Evolutionary conservation across 768 basidiomycete genomes (phyloP), one percentile per base, ranked within the genome.

Genomic region (Auriculariales sp.): DNA sequence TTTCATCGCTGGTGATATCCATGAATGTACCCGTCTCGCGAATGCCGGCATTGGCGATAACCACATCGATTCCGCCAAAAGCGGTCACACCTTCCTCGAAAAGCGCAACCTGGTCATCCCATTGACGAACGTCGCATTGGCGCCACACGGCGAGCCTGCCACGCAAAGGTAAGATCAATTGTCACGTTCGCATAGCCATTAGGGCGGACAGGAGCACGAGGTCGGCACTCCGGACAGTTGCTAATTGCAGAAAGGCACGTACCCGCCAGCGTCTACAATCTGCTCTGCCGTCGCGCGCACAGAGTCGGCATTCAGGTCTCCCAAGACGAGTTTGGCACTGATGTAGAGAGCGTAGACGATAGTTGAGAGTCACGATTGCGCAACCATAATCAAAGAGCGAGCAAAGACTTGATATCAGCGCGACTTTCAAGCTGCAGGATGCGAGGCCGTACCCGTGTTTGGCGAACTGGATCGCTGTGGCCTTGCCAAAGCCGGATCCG

Each of bases 11-110:
- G 1, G 31, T 19, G 3, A 61, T 28, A 2, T 48, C 25, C 10
- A 56, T 45, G 22, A 54, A 46, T 2, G 2, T 10, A 11, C 64
- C 66, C 4, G 54, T 35, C 56, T 74, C 72, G 24, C 62, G 15
- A 45, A 56, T 51, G 19, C 58, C 63, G 3, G 77, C 75, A 57
- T 85, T 57, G 14, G 49, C 56, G 10, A 52, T 48, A 15, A 54
- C 54, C 14, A 56, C 49, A 29, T 54, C 54, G 15, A 57, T 31
- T 11, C 19, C 22, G 17, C 39, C 39, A 24, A 44, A 44, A 7
- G 39, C 39, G 1, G 22, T 25, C 6, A 44, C 17, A 25, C 39
- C 39, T 22, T 19, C 39, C 27, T 44, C 19, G 19, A 44, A 44
- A 19, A 44, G 22, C 14, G 14, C 19, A 22, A 44, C 39, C 22